phyloP scores from a whole-genome alignment of 768 basidiomycete genomes.

The Trametes punicea region DNA sequence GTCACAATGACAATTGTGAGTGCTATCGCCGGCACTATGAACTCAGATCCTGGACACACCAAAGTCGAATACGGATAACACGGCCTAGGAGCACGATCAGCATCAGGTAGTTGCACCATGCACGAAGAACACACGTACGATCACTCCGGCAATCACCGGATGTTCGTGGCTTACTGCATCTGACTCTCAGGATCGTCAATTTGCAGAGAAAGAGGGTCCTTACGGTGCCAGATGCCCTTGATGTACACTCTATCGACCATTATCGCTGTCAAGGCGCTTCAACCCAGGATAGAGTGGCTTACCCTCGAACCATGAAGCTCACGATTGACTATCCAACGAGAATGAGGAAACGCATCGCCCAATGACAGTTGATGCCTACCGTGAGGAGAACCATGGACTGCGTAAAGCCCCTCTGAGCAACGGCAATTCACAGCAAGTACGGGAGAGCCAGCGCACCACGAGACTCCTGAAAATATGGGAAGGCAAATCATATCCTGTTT shows the following conservation, averaged over 20 bases:
- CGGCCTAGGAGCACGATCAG: conserved; percentile 25
- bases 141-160: conserved; percentile 38
- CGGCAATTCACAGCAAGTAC: too few relatives aligned
- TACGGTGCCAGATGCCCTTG: conserved; percentile 47
- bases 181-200: background rate
- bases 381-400: background rate
- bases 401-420: background rate
- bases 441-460: background rate
- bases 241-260: conserved; percentile 42
- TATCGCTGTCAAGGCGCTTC: background rate
- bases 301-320: conserved; percentile 14
- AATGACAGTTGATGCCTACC: background rate
- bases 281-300: background rate
- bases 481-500: background rate
- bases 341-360: background rate
- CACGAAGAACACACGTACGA: conserved; percentile 38
- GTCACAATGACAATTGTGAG: conserved; percentile 21
- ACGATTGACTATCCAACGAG: background rate
- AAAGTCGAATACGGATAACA: conserved; percentile 44
- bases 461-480: conserved; percentile 2
- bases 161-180: conserved; percentile 46
- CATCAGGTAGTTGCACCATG: background rate
- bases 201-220: conserved; percentile 25
- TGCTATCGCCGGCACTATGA: too few relatives aligned
- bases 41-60: conserved; percentile 40